Evolutionary conservation across 139 green algal genomes (phyloP).

Genomic region (Chlamydomonas sp.): DNA sequence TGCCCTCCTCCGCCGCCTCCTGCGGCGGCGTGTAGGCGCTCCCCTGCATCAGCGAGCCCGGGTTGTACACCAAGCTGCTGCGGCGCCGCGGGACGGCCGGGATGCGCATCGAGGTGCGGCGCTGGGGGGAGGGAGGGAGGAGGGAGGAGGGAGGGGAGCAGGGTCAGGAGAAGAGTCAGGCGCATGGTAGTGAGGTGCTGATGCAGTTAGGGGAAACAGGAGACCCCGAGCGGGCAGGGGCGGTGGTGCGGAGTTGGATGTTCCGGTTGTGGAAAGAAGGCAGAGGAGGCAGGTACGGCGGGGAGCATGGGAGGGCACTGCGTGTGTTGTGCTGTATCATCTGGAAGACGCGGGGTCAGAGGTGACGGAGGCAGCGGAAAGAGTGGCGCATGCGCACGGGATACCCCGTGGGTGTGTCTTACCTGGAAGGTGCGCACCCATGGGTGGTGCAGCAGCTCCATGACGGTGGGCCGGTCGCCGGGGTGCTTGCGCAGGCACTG

Average conservation of each 20-base stretch:
- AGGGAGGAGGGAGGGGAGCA: background rate
- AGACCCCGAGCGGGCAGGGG: no score
- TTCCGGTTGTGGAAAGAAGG: no score
- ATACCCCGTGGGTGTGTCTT: no score
- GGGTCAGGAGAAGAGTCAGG: background rate
- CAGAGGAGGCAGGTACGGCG: no score
- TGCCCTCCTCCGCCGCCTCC: constrained; percentile 23
- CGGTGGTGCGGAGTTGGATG: no score
- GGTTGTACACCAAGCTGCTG: constrained; percentile 46
- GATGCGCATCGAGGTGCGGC: constrained; percentile 41
- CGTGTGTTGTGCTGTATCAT: no score
- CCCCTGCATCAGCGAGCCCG: constrained; percentile 6
- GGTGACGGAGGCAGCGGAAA: no score
- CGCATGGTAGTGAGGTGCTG: background rate
- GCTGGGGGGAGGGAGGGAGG: background rate
- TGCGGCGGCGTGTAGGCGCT: constrained; percentile 26
- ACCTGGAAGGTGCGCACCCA: constrained; percentile 63
- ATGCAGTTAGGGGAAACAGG: background rate
- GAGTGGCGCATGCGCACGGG: no score
- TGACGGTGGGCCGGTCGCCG: constrained; percentile 57
- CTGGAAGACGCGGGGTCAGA: no score
- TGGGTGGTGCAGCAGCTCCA: constrained; percentile 73
- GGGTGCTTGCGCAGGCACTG: constrained; percentile 72
- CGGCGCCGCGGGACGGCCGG: constrained; percentile 25
- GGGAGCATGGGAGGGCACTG: no score